These are phyloP conservation scores for Hyphopichia burtonii DNA, from an alignment of 1,139 yeast genomes.

Conservation along the genomic window DNA sequence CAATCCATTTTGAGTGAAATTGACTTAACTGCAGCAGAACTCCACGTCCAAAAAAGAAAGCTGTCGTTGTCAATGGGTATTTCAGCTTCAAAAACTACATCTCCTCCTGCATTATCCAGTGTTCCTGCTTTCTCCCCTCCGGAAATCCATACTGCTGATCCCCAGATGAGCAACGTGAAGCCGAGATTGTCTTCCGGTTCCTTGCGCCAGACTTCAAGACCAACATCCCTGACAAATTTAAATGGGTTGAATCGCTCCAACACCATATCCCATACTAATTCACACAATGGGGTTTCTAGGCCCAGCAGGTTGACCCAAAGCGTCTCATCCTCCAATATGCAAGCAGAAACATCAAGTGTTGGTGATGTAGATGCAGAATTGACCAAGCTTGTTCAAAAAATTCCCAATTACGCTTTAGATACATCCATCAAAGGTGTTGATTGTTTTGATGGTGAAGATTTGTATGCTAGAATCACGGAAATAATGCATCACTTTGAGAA, in stretches of 20 bases:
- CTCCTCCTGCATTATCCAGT: not conserved
- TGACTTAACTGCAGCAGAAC: conserved; percentile 13
- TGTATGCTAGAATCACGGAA: conserved; percentile 17
- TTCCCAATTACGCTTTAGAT: conserved; percentile 26
- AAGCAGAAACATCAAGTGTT: not conserved
- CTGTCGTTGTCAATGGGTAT: not conserved
- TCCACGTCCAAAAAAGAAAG: not conserved
- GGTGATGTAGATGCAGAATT: conserved; percentile 11
- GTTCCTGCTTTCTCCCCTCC: not conserved
- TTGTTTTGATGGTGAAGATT: conserved; percentile 14
- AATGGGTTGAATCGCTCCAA: not conserved
- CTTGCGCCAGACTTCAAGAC: not conserved
- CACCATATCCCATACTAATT: not conserved
- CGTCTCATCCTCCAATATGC: not conserved
- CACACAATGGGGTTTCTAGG: not conserved
- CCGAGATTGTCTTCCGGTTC: not conserved
- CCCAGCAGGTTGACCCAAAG: not conserved
- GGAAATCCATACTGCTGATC: not conserved
- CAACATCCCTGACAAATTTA: not conserved
- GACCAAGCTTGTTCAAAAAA: conserved; percentile 14
- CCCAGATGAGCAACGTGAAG: not conserved
- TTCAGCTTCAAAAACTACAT: not conserved
- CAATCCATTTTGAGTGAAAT: conserved; percentile 29
- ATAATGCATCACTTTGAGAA: conserved; percentile 51
- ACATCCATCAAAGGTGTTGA: conserved; percentile 18